A percentile compares a stretch with the other conserved stretches of the same genome.
phyloP scores from a whole-genome alignment of 2,329 filamentous ascomycete species.

The Penicillium sp. region DNA sequence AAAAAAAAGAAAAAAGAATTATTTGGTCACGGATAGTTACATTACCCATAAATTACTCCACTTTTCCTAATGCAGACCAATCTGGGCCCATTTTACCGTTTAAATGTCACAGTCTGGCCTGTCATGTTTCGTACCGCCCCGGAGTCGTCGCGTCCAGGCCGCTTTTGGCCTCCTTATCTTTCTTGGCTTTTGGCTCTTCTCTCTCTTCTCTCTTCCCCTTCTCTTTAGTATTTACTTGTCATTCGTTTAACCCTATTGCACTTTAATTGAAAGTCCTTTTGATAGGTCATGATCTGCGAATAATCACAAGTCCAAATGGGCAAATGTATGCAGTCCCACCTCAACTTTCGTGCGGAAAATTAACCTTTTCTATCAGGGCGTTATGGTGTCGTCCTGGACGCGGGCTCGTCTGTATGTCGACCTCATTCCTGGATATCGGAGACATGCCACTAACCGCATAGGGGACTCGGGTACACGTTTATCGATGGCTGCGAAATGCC shows the following conservation, averaged over 20 bases:
- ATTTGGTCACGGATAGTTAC: slow-evolving; percentile 9
- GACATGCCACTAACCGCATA: slow-evolving; percentile 25
- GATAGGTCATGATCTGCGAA: slow-evolving; percentile 31
- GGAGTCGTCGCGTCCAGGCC: slow-evolving; percentile 21
- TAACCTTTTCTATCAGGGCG: slow-evolving; percentile 44
- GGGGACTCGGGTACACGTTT: slow-evolving; percentile 90
- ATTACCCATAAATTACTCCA: slow-evolving; percentile 7
- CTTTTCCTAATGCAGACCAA: slow-evolving; percentile 12
- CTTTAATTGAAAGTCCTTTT: slow-evolving; percentile 11
- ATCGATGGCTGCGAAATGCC: slow-evolving; percentile 81
- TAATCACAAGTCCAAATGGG: slow-evolving; percentile 38
- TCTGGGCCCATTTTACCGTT: neutral
- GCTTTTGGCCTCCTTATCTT: slow-evolving; percentile 23
- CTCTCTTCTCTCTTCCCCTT: neutral
- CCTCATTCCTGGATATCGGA: neutral
- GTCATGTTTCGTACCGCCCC: slow-evolving; percentile 18
- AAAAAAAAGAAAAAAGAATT: neutral
- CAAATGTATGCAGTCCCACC: slow-evolving; percentile 36
- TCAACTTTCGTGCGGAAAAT: neutral
- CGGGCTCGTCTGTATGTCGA: slow-evolving; percentile 74
- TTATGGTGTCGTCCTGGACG: slow-evolving; percentile 95
- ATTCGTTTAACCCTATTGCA: slow-evolving; percentile 7
- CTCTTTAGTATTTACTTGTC: neutral
- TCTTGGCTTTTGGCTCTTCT: neutral
- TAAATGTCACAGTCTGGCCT: slow-evolving; percentile 10